These are phyloP conservation scores for Pseudotsuga menziesii DNA, from an alignment of 75 land plant species.

Conservation along the genomic window DNA sequence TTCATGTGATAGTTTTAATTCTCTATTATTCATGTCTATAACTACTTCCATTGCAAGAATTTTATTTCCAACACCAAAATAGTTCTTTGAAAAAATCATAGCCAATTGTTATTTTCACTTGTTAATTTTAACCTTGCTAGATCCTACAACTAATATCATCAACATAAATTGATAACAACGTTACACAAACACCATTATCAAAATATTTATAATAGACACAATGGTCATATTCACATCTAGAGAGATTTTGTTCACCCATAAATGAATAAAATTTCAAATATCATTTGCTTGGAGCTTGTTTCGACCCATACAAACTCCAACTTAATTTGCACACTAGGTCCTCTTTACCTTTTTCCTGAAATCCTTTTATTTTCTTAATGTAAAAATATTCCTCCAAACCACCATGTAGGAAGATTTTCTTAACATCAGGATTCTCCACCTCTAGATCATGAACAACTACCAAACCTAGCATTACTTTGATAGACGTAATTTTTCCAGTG, in stretches of 20 bases:
- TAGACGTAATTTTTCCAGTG: background rate
- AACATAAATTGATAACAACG: background rate
- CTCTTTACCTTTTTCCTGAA: background rate
- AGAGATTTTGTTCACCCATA: too few relatives aligned
- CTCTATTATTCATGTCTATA: too few relatives aligned
- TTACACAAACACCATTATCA: background rate
- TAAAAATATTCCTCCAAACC: background rate
- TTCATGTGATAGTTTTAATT: too few relatives aligned
- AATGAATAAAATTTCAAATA: background rate
- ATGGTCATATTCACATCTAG: background rate
- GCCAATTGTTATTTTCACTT: background rate
- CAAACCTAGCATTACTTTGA: background rate
- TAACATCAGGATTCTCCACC: background rate
- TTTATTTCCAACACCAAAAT: background rate
- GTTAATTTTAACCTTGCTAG: background rate
- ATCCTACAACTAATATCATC: background rate
- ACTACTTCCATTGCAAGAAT: background rate
- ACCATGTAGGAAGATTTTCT: constrained; percentile 9
- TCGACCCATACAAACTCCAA: background rate
- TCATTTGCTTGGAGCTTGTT: background rate
- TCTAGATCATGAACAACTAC: background rate
- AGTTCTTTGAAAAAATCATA: background rate
- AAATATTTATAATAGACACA: background rate
- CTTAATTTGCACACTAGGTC: background rate
- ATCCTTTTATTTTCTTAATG: background rate